Evolutionary conservation across 2,329 filamentous ascomycete genomes (phyloP).

Genomic region (Phaeosphaeriaceae sp.): DNA sequence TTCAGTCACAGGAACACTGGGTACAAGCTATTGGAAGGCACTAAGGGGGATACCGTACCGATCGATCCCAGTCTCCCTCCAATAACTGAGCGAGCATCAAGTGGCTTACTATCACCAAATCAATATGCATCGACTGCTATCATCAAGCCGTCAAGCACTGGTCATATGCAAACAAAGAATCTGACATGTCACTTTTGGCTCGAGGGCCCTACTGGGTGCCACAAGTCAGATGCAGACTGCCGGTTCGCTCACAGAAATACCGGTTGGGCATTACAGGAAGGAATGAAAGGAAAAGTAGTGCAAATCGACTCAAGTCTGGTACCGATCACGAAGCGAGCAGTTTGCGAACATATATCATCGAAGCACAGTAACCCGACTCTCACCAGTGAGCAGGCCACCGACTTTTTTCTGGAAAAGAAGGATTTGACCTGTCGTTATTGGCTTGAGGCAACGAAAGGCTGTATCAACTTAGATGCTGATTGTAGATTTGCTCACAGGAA

Average conservation of each 20-base stretch:
- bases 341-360: not conserved
- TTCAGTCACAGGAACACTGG: slow-evolving; percentile 45
- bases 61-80: slow-evolving; percentile 17
- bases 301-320: not conserved
- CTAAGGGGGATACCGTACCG: not conserved
- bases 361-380: not conserved
- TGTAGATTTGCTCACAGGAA: slow-evolving; percentile 35
- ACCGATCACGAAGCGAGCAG: not conserved
- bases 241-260: slow-evolving; percentile 41
- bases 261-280: slow-evolving; percentile 14
- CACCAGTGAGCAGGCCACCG: not conserved
- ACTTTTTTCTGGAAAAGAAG: not conserved
- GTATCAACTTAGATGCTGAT: slow-evolving; percentile 21
- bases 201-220: slow-evolving; percentile 19
- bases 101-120: too few species aligned
- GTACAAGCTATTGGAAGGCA: slow-evolving; percentile 6
- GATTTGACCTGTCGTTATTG: slow-evolving; percentile 25
- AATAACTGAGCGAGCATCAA: not conserved
- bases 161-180: too few species aligned
- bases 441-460: slow-evolving; percentile 17
- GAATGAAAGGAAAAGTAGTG: not conserved
- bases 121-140: too few species aligned
- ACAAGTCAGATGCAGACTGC: slow-evolving; percentile 28
- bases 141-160: too few species aligned
- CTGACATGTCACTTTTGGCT: slow-evolving; percentile 41